Percentiles rank a stretch among this genome's conserved stretches.
Conservation (phyloP, 139 green algal species). For the Dunaliella sp. region DNA sequence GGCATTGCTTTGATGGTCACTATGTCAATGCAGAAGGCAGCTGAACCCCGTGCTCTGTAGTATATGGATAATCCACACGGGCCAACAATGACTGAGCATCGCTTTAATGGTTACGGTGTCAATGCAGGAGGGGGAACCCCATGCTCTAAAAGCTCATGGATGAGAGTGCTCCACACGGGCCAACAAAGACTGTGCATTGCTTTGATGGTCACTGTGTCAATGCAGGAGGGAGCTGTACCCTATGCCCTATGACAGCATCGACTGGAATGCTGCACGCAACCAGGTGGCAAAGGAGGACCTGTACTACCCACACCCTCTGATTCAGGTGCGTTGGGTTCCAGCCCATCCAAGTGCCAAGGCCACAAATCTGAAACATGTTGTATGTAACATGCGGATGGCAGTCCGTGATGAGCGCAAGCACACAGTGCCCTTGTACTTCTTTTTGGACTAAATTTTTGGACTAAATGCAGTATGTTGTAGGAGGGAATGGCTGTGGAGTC, state of each 20-base stretch:
- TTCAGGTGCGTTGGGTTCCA: conserved; percentile 76
- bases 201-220: neutral
- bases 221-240: conserved; percentile 67
- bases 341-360: too few relatives aligned
- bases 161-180: neutral
- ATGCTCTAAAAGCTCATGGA: neutral
- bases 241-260: conserved; percentile 76
- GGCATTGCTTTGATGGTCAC: too few relatives aligned
- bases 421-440: too few relatives aligned
- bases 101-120: too few relatives aligned
- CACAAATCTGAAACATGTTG: too few relatives aligned
- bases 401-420: too few relatives aligned
- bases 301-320: conserved; percentile 96
- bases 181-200: neutral
- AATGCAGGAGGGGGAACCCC: neutral
- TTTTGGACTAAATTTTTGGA: too few relatives aligned
- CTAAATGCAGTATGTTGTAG: too few relatives aligned
- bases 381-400: too few relatives aligned
- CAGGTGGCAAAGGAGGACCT: conserved; percentile 87
- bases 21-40: neutral
- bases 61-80: neutral
- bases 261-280: conserved; percentile 93
- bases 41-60: neutral
- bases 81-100: neutral
- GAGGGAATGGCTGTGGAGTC: too few relatives aligned